Conservation (phyloP, 768 basidiomycete genomes). For the Boletales sp. region DNA sequence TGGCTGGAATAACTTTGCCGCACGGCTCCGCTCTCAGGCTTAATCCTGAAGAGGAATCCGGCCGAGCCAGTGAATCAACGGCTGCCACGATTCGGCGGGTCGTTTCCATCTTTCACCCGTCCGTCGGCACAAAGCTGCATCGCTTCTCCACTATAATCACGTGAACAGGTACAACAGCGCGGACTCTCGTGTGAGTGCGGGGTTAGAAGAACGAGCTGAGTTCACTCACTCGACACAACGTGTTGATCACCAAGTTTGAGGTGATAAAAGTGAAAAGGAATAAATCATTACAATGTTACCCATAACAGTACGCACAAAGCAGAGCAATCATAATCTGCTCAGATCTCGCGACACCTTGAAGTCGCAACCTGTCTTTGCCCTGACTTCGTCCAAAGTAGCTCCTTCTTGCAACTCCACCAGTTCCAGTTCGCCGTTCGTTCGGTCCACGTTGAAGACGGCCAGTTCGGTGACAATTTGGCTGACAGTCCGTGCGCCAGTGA, state of each 20-base stretch:
- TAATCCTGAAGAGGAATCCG: background rate
- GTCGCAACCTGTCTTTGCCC: conserved; percentile 80
- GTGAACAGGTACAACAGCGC: background rate
- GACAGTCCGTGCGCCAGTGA: conserved; percentile 85
- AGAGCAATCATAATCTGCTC: conserved; percentile 40
- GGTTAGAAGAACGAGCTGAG: background rate
- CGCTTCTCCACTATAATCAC: too few relatives aligned
- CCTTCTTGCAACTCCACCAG: conserved; percentile 85
- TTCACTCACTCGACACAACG: too few relatives aligned
- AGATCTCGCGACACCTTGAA: conserved; percentile 60
- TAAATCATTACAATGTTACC: conserved; percentile 9
- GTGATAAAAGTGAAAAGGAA: background rate
- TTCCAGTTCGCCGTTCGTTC: conserved; percentile 64
- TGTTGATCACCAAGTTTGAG: background rate
- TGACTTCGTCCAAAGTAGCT: conserved; percentile 78
- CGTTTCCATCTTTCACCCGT: conserved; percentile 8
- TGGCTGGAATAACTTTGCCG: background rate
- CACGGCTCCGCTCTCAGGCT: background rate
- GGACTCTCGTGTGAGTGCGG: conserved; percentile 1
- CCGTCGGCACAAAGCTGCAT: background rate
- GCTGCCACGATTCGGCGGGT: conserved; percentile 1
- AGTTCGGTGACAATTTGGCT: conserved; percentile 93
- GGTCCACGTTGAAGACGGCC: conserved; percentile 85
- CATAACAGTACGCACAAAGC: background rate
- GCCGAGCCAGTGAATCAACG: conserved; percentile 4